Conservation (phyloP, 345 rosid species). For the thale cress (Arabidopsis thaliana) region TAIR10.1 NC_003074.8:20753501-20754000, state of each 20-base stretch:
- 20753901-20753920: slow-evolving; percentile 62
- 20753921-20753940: slow-evolving; percentile 67
- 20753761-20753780: slow-evolving; percentile 21
- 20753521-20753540: no score
- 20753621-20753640: not conserved
- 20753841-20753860: slow-evolving; percentile 23
- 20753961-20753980: slow-evolving; percentile 73
- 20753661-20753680: slow-evolving; percentile 39
- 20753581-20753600: slow-evolving; percentile 1
- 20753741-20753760: slow-evolving; percentile 11
- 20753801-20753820: not conserved
- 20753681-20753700: slow-evolving; percentile 33
- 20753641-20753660: not conserved
- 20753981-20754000: slow-evolving; percentile 63
- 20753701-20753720: slow-evolving; percentile 40
- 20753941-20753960: slow-evolving; percentile 75
- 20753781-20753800: not conserved
- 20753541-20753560: not conserved
- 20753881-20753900: slow-evolving; percentile 7
- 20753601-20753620: slow-evolving; percentile 26
- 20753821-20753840: slow-evolving; percentile 34
- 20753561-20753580: not conserved
- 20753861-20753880: not conserved
- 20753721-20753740: slow-evolving; percentile 29
- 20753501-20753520: no score